Conservation (phyloP, 805 yeast genomes). For the Metschnikowia continentalis region DNA sequence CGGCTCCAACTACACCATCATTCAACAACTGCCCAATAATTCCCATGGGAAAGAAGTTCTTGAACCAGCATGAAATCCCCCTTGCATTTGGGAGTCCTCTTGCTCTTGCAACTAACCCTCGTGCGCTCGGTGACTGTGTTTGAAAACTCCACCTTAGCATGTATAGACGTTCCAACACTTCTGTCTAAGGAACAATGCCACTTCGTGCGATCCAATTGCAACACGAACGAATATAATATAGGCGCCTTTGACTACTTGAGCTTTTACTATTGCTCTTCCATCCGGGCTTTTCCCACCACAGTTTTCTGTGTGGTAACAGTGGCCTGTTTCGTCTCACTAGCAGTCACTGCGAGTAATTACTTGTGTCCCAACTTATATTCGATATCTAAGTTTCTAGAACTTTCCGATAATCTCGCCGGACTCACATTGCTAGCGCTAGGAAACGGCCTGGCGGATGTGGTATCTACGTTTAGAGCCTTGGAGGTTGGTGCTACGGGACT, state of each 20-base stretch:
- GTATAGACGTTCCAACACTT: conserved; percentile 10
- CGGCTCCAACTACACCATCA: background rate
- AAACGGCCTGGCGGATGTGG: conserved; percentile 87
- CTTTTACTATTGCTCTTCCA: conserved; percentile 28
- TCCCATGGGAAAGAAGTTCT: background rate
- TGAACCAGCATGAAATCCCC: background rate
- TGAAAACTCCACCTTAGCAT: conserved; percentile 8
- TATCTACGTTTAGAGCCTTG: conserved; percentile 82
- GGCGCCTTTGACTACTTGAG: conserved; percentile 38
- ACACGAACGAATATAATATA: conserved; percentile 21
- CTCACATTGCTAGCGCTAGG: conserved; percentile 86
- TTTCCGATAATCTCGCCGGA: conserved; percentile 80
- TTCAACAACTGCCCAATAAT: background rate
- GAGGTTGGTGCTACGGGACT: conserved; percentile 62
- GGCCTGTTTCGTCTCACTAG: conserved; percentile 58
- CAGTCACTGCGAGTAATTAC: conserved; percentile 76
- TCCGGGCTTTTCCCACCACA: conserved; percentile 13
- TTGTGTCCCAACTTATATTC: conserved; percentile 74
- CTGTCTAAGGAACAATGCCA: conserved; percentile 30
- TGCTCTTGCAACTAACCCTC: background rate
- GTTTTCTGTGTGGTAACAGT: conserved; percentile 24
- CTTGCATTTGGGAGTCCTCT: background rate
- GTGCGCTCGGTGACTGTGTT: background rate
- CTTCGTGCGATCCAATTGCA: conserved; percentile 33
- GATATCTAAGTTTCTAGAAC: conserved; percentile 54